Percentiles rank a stretch among this genome's conserved stretches.
phyloP scores from a whole-genome alignment of 306 rosid genomes.

The Astragalus glycyphyllos region DNA sequence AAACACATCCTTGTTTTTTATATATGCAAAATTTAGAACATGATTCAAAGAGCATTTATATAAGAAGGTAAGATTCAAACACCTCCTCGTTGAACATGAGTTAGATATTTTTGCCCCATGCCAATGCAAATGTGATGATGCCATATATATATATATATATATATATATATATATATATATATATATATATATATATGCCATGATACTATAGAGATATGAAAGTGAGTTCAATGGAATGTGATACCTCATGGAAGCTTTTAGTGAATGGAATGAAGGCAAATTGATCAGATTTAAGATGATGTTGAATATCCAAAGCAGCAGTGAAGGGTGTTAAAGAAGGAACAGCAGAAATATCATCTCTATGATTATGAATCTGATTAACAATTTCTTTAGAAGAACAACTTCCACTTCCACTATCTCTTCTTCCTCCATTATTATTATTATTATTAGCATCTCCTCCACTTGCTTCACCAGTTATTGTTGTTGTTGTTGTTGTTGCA shows the following conservation, averaged over 20 bases:
- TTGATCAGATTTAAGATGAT: slow-evolving; percentile 75
- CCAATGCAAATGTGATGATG: background rate
- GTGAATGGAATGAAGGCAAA: slow-evolving; percentile 78
- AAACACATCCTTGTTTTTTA: too few relatives aligned
- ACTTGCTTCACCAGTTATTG: slow-evolving; percentile 53
- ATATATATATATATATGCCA: too few relatives aligned
- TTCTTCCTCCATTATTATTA: background rate
- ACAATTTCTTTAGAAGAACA: slow-evolving; percentile 74
- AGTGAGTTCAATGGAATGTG: background rate
- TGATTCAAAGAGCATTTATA: too few relatives aligned
- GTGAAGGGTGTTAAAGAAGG: slow-evolving; percentile 53
- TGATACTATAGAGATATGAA: too few relatives aligned
- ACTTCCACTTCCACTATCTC: slow-evolving; percentile 66
- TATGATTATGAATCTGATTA: slow-evolving; percentile 39
- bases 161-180: too few relatives aligned
- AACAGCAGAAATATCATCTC: slow-evolving; percentile 59
- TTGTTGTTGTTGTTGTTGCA: slow-evolving; percentile 48
- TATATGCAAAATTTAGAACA: too few relatives aligned
- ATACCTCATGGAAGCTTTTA: slow-evolving; percentile 77
- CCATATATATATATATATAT: background rate
- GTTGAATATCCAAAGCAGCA: slow-evolving; percentile 66
- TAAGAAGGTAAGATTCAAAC: too few relatives aligned
- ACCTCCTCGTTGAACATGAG: too few relatives aligned
- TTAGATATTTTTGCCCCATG: too few relatives aligned
- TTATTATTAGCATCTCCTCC: slow-evolving; percentile 41